These are phyloP conservation scores for Amanita phalloides DNA, from an alignment of 768 basidiomycete species.

Conservation along the genomic window DNA sequence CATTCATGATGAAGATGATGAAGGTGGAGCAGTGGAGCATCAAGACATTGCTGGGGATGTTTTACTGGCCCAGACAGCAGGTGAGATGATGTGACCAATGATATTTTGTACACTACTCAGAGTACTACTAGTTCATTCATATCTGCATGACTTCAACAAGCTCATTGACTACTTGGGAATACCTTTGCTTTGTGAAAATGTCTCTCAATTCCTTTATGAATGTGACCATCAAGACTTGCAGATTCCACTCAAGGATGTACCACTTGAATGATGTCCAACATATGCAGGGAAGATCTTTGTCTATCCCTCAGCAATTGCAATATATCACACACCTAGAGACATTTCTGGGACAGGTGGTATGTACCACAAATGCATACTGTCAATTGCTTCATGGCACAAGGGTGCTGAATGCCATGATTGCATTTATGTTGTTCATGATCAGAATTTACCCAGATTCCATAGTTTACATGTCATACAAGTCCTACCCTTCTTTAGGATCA, in stretches of 20 bases:
- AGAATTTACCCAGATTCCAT: conserved; percentile 12
- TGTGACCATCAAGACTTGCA: conserved; percentile 11
- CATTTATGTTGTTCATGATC: conserved; percentile 13
- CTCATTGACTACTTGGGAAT: conserved; percentile 10
- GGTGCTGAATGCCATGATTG: conserved; percentile 16
- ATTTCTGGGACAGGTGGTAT: conserved; percentile 13
- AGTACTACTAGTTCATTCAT: conserved; percentile 1
- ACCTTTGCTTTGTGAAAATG: conserved; percentile 13
- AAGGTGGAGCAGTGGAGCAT: background rate
- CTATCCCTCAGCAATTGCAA: conserved; percentile 17
- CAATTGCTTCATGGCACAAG: conserved; percentile 15
- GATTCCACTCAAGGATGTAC: conserved; percentile 1
- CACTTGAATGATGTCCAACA: conserved; percentile 11
- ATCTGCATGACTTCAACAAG: background rate
- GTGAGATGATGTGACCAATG: conserved; percentile 1
- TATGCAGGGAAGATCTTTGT: conserved; percentile 11
- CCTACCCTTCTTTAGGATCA: conserved; percentile 18
- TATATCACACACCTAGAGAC: conserved; percentile 17
- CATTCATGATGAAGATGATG: background rate
- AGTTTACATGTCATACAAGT: conserved; percentile 15
- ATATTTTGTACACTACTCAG: background rate
- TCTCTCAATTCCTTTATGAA: conserved; percentile 16
- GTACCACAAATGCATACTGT: conserved; percentile 15
- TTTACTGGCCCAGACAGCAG: conserved; percentile 4
- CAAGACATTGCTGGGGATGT: conserved; percentile 5